Evolutionary conservation across 768 basidiomycete species (phyloP), one percentile per base, ranked within the genome.

Genomic region (Candolleomyces eurysporus): DNA sequence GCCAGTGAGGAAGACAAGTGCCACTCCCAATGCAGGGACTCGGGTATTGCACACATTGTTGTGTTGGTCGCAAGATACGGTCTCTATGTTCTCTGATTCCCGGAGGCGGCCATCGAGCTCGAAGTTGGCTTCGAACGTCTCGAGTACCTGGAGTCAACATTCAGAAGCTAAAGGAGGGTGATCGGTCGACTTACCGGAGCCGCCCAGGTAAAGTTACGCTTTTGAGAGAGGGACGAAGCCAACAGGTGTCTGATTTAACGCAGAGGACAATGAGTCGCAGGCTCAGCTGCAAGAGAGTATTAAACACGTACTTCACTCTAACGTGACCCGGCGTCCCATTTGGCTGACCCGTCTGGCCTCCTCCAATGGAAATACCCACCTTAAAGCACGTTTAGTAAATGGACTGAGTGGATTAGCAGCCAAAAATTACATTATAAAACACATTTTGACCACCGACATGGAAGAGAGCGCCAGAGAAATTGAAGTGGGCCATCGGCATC

Each of bases 11-110:
- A 90, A 91, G 45, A 92, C 89, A 40, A 93, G 76, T 0, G 87
- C 89, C 40, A 84, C 84, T 31, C 81, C 82, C 0, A 91, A 91
- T 0, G 89, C 88, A 16, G 83, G 82, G 26, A 91, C 86, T n/a
- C 72, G 73, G 60, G 91, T 78, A 21, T 74, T 69, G 73, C 91
- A 92, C 2, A 78, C 75, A 62, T 80, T 77, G 39, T 74, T 73
- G 11, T 70, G 71, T 54, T 77, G 75, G 65, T 86, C 78, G 65
- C 92, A 94, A 8, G 72, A 59, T 32, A 91, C 76, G 0, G 81
- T 86, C 48, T 81, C 73, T 7, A 90, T 78, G 54, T 77, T 66
- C 56, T 81, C 72, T 0, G 71, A 65, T 45, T 89, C 89, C 48
- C 76, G 69, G 0, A 84, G 80, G 30, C 86, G 79, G 0, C 91